Evolutionary conservation across 2,329 filamentous ascomycete genomes (phyloP), one percentile per base, ranked within the genome.

Genomic region (Elsinoe batatas): DNA sequence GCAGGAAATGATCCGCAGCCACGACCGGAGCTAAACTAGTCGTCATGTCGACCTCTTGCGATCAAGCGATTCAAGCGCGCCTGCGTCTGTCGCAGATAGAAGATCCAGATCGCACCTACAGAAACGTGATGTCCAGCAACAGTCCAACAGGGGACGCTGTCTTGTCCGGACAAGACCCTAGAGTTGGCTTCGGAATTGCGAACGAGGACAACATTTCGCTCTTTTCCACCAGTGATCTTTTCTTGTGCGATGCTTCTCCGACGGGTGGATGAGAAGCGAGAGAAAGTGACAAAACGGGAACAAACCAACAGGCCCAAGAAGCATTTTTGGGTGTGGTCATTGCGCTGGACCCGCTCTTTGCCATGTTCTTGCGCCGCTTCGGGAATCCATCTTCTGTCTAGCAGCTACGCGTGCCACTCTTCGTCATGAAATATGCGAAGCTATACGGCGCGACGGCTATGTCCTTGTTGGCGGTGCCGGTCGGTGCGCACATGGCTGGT

Each of bases 1-100:
- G 47, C 47, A 38, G 47, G 47, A 38, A 51, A 38, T 51, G 47
- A 51, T 51, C 47, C 47, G 47, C 33, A 51, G 47, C 47, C 47
- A 51, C 47, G 47, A 12, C 35, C 20, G n/a, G 47, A 51, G 47
- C 47, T 51, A 51, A 26, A 26, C 47, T 51, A 13, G 47, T 36
- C 47, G 33, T 32, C 33, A 51, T 51, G 32, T 33, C 47, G 47
- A 38, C 47, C 47, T 35, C 47, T 32, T 18, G 47, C 47, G 33
- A 51, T 51, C 47, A 36, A 51, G 33, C 33, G 47, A 33, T 37
- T 51, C 47, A 36, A 51, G 33, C 33, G 47, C 47, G 33, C 47
- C 18, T 36, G 47, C 47, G 33, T 37, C 22, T 38, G 32, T 51
- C 32, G 37, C 35, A 38, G 47, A 51, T 36, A 51, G 47, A 51